These are phyloP conservation scores for Amanita inopinata DNA, from an alignment of 768 basidiomycete species.

Conservation along the genomic window DNA sequence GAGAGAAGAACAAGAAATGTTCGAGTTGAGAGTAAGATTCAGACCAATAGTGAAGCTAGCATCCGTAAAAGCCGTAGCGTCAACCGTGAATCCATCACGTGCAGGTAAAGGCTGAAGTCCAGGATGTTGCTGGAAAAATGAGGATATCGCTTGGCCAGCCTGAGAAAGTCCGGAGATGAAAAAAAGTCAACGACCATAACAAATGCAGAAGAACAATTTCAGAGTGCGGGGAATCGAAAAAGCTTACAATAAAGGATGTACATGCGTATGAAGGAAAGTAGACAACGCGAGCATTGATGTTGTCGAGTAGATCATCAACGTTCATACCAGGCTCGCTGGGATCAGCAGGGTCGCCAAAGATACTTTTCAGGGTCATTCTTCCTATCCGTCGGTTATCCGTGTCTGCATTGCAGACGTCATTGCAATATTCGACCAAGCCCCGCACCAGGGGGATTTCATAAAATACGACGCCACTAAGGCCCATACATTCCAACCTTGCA, in stretches of 20 bases:
- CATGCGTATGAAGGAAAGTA: constrained; percentile 24
- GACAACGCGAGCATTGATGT: constrained; percentile 17
- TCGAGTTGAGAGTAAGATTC: not conserved
- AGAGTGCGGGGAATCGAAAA: not conserved
- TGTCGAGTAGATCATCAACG: constrained; percentile 20
- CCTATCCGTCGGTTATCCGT: not conserved
- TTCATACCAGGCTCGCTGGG: constrained; percentile 17
- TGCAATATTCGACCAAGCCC: not conserved
- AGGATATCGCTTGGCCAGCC: constrained; percentile 19
- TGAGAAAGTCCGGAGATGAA: no score
- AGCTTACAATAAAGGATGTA: constrained; percentile 22
- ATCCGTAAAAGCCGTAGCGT: not conserved
- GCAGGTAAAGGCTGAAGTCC: constrained; percentile 12
- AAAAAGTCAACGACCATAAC: not conserved
- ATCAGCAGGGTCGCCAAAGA: constrained; percentile 20
- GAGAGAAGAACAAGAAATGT: not conserved
- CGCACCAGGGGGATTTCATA: constrained; percentile 15
- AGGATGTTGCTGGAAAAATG: constrained; percentile 14
- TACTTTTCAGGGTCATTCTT: constrained; percentile 14
- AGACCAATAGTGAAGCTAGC: constrained; percentile 2
- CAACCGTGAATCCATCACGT: constrained; percentile 16
- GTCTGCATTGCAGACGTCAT: no score
- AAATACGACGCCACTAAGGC: constrained; percentile 21
- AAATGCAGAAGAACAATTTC: not conserved
- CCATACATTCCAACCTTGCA: constrained; percentile 18